These are phyloP conservation scores for Penicillium sp. DNA, from an alignment of 2,329 filamentous ascomycete species.

Conservation along the genomic window DNA sequence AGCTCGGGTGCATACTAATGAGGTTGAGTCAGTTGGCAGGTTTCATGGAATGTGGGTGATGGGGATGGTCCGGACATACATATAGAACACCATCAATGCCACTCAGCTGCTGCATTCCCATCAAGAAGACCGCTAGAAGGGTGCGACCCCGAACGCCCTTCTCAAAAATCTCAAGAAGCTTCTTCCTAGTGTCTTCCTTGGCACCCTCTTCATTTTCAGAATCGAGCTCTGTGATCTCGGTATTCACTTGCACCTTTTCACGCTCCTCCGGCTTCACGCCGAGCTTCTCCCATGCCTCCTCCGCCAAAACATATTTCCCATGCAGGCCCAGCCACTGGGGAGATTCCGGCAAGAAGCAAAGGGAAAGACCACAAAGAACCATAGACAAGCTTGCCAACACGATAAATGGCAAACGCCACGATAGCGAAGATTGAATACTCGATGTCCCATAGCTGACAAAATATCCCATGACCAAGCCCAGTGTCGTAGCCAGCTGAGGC, in stretches of 20 bases:
- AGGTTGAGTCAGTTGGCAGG: neutral
- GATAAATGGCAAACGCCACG: constrained; percentile 60
- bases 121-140: constrained; percentile 56
- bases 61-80: constrained; percentile 37
- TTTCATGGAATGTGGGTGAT: neutral
- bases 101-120: constrained; percentile 61
- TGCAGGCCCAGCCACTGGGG: constrained; percentile 59
- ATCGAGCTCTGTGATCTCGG: constrained; percentile 26
- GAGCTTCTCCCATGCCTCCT: constrained; percentile 43
- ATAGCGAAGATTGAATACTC: constrained; percentile 47
- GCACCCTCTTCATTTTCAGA: neutral
- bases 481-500: constrained; percentile 55
- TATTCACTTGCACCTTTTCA: constrained; percentile 45
- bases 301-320: constrained; percentile 51
- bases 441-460: constrained; percentile 62
- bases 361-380: constrained; percentile 38
- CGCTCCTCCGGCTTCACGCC: constrained; percentile 50
- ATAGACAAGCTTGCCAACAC: constrained; percentile 48
- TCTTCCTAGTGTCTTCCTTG: constrained; percentile 15
- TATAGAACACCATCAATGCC: constrained; percentile 66
- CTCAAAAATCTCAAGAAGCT: constrained; percentile 35
- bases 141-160: constrained; percentile 52
- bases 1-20: constrained; percentile 60
- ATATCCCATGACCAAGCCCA: constrained; percentile 57
- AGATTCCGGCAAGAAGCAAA: constrained; percentile 54